These are phyloP conservation scores for Phytophthora parvispora DNA, from an alignment of 352 stramenopile genomes.

Conservation along the genomic window DNA sequence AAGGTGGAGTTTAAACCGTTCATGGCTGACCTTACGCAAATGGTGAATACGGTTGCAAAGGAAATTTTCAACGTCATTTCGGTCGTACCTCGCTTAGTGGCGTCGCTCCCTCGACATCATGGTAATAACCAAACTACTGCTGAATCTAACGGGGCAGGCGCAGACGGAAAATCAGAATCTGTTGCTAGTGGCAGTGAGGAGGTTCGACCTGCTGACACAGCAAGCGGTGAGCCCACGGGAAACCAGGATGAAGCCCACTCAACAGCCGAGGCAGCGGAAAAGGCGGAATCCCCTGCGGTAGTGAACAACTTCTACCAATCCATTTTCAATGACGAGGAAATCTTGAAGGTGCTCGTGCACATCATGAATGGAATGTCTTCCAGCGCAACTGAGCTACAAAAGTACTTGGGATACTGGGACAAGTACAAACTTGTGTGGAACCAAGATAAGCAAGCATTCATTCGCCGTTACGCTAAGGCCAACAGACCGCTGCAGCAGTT, in stretches of 20 bases:
- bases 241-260: slow-evolving; percentile 30
- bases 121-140: slow-evolving; percentile 28
- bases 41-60: slow-evolving; percentile 96
- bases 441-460: slow-evolving; percentile 96
- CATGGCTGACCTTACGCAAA: slow-evolving; percentile 95
- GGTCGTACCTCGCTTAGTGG: slow-evolving; percentile 90
- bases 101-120: slow-evolving; percentile 44
- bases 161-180: slow-evolving; percentile 25
- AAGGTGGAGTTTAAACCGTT: slow-evolving; percentile 95
- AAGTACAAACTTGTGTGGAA: slow-evolving; percentile 96
- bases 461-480: slow-evolving; percentile 96
- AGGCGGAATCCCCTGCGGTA: slow-evolving; percentile 7
- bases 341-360: slow-evolving; percentile 95
- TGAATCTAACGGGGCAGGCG: slow-evolving; percentile 12
- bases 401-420: slow-evolving; percentile 97
- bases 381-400: slow-evolving; percentile 94
- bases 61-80: slow-evolving; percentile 96
- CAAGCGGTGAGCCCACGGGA: slow-evolving; percentile 16
- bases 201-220: slow-evolving; percentile 27
- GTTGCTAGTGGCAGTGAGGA: slow-evolving; percentile 20
- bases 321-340: slow-evolving; percentile 98
- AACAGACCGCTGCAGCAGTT: slow-evolving; percentile 95
- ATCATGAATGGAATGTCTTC: slow-evolving; percentile 98
- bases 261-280: slow-evolving; percentile 13
- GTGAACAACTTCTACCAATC: slow-evolving; percentile 92